Base-by-base conservation (phyloP, 371 early-diverging fungal genomes). In the Apophysomyces sp. region DNA sequence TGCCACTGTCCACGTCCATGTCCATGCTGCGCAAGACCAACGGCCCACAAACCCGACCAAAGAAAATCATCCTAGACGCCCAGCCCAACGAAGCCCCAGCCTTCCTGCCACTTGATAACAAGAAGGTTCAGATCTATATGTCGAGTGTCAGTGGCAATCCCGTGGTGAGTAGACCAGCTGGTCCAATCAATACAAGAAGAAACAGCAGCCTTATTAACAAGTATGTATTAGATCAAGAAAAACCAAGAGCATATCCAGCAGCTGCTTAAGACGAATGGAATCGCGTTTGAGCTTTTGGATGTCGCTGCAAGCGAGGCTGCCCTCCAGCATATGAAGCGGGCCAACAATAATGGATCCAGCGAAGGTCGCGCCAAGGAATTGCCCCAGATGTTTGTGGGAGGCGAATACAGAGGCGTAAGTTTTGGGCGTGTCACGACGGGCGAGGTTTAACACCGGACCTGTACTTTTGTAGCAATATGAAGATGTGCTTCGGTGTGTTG, bases 171-270 rank as follows among this genome's bases (percentile, higher is more conserved):
- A 26, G 15, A 13, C 7, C 29, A 18, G 11, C 16, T 31, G 15
- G 27, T 34, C 36, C 15, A 41, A 32, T n/a, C n/a, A n/a, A n/a
- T n/a, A n/a, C n/a, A n/a, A n/a, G n/a, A n/a, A n/a, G n/a, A n/a
- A n/a, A n/a, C n/a, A n/a, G n/a, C n/a, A n/a, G n/a, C n/a, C n/a
- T n/a, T n/a, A n/a, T n/a, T n/a, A n/a, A n/a, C n/a, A n/a, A n/a
- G n/a, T n/a, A n/a, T n/a, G n/a, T n/a, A n/a, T n/a, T n/a, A 78
- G 79, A 71, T 76, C 52, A 81, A 81, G 61, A 68, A 69, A 32
- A 73, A 76, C 24, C 81, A 81, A 62, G 81, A 81, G 28, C 70
- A 78, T 3, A 71, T 78, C 6, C 71, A 73, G 40, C 74, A 76
- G 36, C 39, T 81, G 12, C 63, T 81, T 4, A 18, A 65, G 31